These are phyloP conservation scores for Cryptococcus sp. DNA, from an alignment of 1,284 basidiomycete species.

Conservation along the genomic window DNA sequence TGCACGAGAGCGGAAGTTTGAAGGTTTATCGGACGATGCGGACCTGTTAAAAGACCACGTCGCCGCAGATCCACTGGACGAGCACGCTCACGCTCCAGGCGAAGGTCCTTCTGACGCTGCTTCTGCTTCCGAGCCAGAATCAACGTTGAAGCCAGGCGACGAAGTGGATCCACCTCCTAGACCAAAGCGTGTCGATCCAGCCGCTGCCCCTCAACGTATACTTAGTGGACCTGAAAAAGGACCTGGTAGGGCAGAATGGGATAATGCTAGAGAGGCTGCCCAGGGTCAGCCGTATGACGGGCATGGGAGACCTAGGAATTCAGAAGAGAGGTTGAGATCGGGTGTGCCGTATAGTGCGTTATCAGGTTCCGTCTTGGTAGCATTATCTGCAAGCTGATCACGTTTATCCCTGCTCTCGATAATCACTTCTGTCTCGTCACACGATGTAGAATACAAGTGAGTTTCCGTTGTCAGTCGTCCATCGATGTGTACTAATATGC, in stretches of 20 bases:
- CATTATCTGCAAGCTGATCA: constrained; percentile 10
- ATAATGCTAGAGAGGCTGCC: constrained; percentile 19
- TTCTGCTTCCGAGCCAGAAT: background rate
- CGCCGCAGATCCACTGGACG: constrained; percentile 45
- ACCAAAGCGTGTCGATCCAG: constrained; percentile 26
- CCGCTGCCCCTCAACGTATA: constrained; percentile 31
- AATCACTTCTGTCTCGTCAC: background rate
- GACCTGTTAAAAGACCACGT: constrained; percentile 45
- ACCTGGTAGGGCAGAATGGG: constrained; percentile 21
- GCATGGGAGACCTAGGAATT: constrained; percentile 29
- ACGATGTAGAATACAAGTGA: constrained; percentile 33
- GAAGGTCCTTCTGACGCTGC: background rate
- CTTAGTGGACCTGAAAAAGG: constrained; percentile 2
- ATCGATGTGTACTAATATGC: background rate
- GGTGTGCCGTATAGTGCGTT: constrained; percentile 53
- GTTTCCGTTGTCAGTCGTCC: background rate
- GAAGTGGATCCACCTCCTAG: constrained; percentile 23
- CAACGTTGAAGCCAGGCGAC: constrained; percentile 26
- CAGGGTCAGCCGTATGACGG: constrained; percentile 23
- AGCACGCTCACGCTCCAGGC: constrained; percentile 39
- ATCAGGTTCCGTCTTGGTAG: constrained; percentile 3
- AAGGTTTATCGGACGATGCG: constrained; percentile 42
- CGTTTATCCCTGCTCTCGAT: background rate
- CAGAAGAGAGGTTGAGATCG: constrained; percentile 42
- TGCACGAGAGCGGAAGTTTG: constrained; percentile 49